These are phyloP conservation scores for Nevesoporus exiguus DNA, from an alignment of 768 basidiomycete genomes.

Conservation along the genomic window DNA sequence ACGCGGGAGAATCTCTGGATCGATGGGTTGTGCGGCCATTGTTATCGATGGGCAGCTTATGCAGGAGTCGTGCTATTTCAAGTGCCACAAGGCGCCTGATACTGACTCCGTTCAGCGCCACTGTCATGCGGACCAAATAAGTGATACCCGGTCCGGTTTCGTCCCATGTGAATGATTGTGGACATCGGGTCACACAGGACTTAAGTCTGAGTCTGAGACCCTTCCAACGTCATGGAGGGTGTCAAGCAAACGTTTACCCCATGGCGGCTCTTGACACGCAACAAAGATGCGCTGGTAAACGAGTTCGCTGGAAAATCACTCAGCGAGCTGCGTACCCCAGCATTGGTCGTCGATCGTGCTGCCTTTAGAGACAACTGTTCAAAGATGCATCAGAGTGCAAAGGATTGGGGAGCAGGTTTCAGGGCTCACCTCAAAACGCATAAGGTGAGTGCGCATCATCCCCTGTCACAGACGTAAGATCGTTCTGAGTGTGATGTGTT, in stretches of 20 bases:
- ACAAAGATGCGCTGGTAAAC: constrained; percentile 47
- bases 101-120: neutral
- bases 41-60: neutral
- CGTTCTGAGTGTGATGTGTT: constrained; percentile 8
- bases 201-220: neutral
- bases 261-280: constrained; percentile 37
- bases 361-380: constrained; percentile 72
- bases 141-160: constrained; percentile 3
- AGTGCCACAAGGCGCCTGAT: neutral
- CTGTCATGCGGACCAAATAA: neutral
- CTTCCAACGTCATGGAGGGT: constrained; percentile 17
- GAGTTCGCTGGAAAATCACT: constrained; percentile 59
- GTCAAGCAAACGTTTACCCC: constrained; percentile 47
- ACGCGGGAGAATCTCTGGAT: constrained; percentile 52
- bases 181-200: neutral
- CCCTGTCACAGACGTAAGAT: neutral
- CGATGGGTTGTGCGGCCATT: constrained; percentile 46
- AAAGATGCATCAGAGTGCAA: constrained; percentile 64
- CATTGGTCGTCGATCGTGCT: constrained; percentile 71
- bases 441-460: constrained; percentile 45
- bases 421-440: constrained; percentile 85
- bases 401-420: constrained; percentile 66
- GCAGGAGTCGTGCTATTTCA: constrained; percentile 5
- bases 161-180: neutral
- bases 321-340: constrained; percentile 66